Percentiles rank a stretch among this genome's conserved stretches.
Evolutionary conservation across 2,329 filamentous ascomycete genomes (phyloP).

Genomic region (Colletotrichum sp.): DNA sequence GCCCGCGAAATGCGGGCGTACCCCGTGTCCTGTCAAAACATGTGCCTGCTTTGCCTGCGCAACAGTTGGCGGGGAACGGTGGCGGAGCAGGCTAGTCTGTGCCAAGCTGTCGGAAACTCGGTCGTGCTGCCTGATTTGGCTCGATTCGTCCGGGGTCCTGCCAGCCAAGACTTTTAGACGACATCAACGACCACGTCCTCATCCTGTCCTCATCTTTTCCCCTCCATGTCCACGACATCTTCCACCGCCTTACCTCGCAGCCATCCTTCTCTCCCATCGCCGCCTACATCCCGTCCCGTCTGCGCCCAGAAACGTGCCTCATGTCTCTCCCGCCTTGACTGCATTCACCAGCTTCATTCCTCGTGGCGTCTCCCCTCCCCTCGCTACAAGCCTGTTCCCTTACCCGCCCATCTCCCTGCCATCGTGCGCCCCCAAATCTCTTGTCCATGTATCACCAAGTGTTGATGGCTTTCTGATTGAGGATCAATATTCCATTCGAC

Average conservation of each 20-base stretch:
- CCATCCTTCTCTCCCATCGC: background rate
- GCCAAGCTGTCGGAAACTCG: constrained; percentile 17
- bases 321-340: background rate
- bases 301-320: background rate
- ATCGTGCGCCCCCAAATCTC: background rate
- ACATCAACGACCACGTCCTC: background rate
- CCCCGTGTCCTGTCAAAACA: background rate
- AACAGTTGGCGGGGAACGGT: background rate
- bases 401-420: background rate
- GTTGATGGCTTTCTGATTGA: background rate
- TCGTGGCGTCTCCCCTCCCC: background rate
- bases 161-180: background rate
- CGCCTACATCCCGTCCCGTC: background rate
- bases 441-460: background rate
- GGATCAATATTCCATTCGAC: constrained; percentile 12
- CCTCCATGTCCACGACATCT: background rate
- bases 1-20: background rate
- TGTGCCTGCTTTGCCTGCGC: background rate
- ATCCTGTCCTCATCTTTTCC: background rate
- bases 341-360: constrained; percentile 16
- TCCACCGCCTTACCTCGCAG: background rate
- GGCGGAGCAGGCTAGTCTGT: constrained; percentile 11
- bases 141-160: background rate
- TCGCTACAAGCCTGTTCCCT: background rate
- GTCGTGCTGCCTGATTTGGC: constrained; percentile 3